Conservation (phyloP, 371 early-diverging fungal species). For the Apophysomyces ossiformis region DNA sequence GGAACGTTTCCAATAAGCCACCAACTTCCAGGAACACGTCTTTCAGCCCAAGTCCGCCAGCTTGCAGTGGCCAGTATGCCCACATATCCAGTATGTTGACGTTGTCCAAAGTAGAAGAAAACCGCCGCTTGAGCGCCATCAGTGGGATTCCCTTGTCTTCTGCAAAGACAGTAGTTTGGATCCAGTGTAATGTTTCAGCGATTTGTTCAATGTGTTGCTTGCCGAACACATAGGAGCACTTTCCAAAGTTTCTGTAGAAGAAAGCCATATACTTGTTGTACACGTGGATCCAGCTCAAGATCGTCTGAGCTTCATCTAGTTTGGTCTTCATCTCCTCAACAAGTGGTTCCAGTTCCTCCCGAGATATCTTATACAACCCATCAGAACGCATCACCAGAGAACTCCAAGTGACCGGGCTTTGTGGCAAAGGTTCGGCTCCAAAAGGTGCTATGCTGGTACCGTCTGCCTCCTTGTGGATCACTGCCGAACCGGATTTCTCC, state of each 20-base stretch:
- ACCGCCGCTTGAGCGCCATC: slow-evolving; percentile 12
- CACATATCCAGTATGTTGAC: slow-evolving; percentile 19
- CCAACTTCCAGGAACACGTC: slow-evolving; percentile 16
- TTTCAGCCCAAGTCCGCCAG: slow-evolving; percentile 22
- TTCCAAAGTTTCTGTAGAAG: slow-evolving; percentile 27
- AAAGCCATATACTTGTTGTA: slow-evolving; percentile 29
- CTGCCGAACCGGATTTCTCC: slow-evolving; percentile 26
- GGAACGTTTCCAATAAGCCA: slow-evolving; percentile 6
- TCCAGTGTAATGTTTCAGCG: background rate
- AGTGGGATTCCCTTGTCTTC: slow-evolving; percentile 15
- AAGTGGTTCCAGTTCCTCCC: background rate
- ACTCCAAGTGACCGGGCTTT: slow-evolving; percentile 16
- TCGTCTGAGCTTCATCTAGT: slow-evolving; percentile 13
- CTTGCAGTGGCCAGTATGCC: slow-evolving; percentile 25
- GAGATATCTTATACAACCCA: slow-evolving; percentile 13
- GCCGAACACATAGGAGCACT: slow-evolving; percentile 21
- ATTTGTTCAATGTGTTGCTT: slow-evolving; percentile 19
- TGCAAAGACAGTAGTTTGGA: slow-evolving; percentile 17
- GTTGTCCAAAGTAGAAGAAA: background rate
- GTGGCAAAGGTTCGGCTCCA: slow-evolving; percentile 19
- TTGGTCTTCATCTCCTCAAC: slow-evolving; percentile 15
- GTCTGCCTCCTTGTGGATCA: background rate
- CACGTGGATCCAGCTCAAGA: slow-evolving; percentile 28
- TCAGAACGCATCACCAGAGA: slow-evolving; percentile 10
- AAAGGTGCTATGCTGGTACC: slow-evolving; percentile 1